Evolutionary conservation across 2,329 filamentous ascomycete genomes (phyloP).

Genomic region (Monosporascus sp.): DNA sequence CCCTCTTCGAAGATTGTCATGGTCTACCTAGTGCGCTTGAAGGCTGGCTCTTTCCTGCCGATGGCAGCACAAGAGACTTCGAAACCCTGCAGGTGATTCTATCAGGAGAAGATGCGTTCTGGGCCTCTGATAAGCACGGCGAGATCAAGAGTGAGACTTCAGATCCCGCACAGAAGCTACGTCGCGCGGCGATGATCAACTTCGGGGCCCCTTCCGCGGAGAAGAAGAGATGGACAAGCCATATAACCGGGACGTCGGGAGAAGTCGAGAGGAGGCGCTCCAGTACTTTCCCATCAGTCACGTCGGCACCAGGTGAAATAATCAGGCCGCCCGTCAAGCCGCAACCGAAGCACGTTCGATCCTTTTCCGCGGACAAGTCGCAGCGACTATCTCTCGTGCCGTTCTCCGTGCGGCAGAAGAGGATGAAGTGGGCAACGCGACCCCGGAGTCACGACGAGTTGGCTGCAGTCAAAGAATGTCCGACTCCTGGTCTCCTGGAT

Average conservation of each 20-base stretch:
- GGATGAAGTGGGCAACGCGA: conserved; percentile 12
- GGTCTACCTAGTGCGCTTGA: conserved; percentile 20
- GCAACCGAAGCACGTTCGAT: conserved; percentile 7
- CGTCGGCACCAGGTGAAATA: conserved; percentile 7
- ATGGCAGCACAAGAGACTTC: conserved; percentile 24
- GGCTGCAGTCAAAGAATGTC: conserved; percentile 17
- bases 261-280: conserved; percentile 17
- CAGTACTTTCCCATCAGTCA: conserved; percentile 16
- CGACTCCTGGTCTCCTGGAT: conserved; percentile 8
- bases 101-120: conserved; percentile 22
- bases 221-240: conserved; percentile 7
- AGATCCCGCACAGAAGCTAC: conserved; percentile 12
- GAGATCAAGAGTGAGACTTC: conserved; percentile 19
- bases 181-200: conserved; percentile 18
- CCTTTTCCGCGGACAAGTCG: conserved; percentile 12
- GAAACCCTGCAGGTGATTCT: conserved; percentile 25
- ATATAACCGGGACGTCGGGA: conserved; percentile 4
- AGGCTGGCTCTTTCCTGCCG: conserved; percentile 24
- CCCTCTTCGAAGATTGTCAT: conserved; percentile 15
- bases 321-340: conserved; percentile 3
- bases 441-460: conserved; percentile 17
- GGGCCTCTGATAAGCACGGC: conserved; percentile 22
- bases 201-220: conserved; percentile 6
- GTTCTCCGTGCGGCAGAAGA: conserved; percentile 10
- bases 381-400: conserved; percentile 11